Base-by-base conservation (phyloP, 2,329 filamentous ascomycete genomes). In the Thermothelomyces thermophilus region DNA sequence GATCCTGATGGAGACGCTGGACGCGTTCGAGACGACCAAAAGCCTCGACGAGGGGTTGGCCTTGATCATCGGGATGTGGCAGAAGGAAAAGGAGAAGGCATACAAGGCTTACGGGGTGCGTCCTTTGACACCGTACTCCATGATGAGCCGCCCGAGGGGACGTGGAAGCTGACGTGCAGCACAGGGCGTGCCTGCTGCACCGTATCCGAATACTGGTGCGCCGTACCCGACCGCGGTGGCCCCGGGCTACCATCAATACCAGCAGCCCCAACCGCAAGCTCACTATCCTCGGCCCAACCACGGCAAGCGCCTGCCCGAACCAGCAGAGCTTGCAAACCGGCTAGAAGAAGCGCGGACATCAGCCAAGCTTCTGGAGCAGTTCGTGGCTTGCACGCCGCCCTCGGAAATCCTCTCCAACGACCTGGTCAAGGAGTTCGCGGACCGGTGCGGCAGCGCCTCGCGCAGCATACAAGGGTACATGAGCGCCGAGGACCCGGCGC, bases 311-410 rank as follows among this genome's bases (percentile, higher is more conserved):
- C 67, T 81, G 9, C 93, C 93, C 0, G 68, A 80, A 17, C 82
- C 88, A 0, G 73, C 80, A 11, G 91, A 97, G 70, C 77, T 98
- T 13, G 82, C 83, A 0, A 84, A 84, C 51, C 81, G 93, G 39
- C 80, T 98, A 34, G 87, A 95, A 65, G 93, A 98, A 71, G 90
- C 91, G 8, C 81, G 81, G 55, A 95, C 89, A 2, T 94, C 90
- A 3, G 90, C 91, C 6, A 91, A 90, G 66, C 80, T 98, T 5
- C 80, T 98, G n/a, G 79, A 88, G 46, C 91, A 98, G 68, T 84
- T 96, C 6, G 83, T 95, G 16, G 87, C 91, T 67, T 90, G 87
- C 50, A 95, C 90, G 0, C 82, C 89, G 0, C 75, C 85, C 0
- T 70, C 76, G 13, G 90, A 95, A 63, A 73, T 96, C 20, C 75